Evolutionary conservation across 306 rosid species (phyloP), one percentile per base, ranked within the genome.

Genomic region (Castanopsis chinensis): DNA sequence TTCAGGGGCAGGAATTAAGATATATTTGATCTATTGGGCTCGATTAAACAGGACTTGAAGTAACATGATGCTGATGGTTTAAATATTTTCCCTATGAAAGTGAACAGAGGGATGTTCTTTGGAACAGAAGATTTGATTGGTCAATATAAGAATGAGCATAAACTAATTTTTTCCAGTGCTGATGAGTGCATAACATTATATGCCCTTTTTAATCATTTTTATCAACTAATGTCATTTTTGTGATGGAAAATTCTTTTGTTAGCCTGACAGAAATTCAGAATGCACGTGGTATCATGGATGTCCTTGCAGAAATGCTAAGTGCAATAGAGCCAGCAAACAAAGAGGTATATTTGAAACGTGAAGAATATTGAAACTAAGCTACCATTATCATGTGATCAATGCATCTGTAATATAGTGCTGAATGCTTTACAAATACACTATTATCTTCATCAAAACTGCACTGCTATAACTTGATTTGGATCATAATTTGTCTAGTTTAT

Each of bases 271-370:
- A 96, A 93, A 87, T 96, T 85, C 99, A 96, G 88, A 96, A 96
- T 87, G 98, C 97, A 73, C 90, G 94, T 60, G 98, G 98, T 68
- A 90, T 96, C 76, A 88, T 93, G 98, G 99, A 96, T 80, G 98
- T 96, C 78, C 94, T 96, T 76, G 72, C 94, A 9, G 99, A 96
- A 83, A 96, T 96, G 98, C 93, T 93, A 49, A 96, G 28, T 86
- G 99, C 96, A 41, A 11, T 93, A 69, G 97, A 93, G 82, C 98
- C 97, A 77, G 88, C 69, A 77, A 93, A 90, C 82, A 93, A 79
- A 88, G 98, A 96, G 92, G 99, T 96, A 86, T 1, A 28, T 79
- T 53, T 55, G 27, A 57, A 69, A 20, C 21, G 71, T 61, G 51
- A 78, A 80, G 69, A 80, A 14, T 61, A 68, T 55, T 76, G 79